Conservation (phyloP, 1,284 basidiomycete species). For the Wallemia ichthyophaga region DNA sequence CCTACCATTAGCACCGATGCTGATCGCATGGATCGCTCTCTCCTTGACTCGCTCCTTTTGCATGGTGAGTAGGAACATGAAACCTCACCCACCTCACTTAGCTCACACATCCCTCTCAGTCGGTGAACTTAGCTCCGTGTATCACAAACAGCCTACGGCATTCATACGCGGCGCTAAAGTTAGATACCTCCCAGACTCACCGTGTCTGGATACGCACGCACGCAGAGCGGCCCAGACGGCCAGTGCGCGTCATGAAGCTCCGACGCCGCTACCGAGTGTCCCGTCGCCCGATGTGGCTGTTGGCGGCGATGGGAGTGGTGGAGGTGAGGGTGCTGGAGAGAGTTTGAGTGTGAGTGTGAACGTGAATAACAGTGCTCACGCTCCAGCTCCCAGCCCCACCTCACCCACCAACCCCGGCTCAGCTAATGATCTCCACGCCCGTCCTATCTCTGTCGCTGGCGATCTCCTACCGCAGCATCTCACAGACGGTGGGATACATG, state of each 20-base stretch:
- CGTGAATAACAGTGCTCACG: no score
- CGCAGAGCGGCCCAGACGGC: constrained; percentile 1
- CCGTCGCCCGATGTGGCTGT: not conserved
- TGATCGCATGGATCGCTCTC: constrained; percentile 82
- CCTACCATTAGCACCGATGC: constrained; percentile 93
- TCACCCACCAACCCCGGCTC: constrained; percentile 12
- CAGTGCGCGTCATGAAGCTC: not conserved
- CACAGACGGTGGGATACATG: no score
- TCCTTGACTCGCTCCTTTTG: constrained; percentile 45
- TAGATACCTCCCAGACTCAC: constrained; percentile 5
- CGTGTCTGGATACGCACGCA: constrained; percentile 3
- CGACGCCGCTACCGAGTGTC: not conserved
- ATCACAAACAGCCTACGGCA: constrained; percentile 41
- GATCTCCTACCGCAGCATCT: constrained; percentile 2
- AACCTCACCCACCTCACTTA: no score
- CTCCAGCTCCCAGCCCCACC: constrained; percentile 12
- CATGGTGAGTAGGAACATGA: no score
- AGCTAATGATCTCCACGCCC: constrained; percentile 5
- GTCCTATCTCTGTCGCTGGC: constrained; percentile 9
- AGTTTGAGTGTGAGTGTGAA: no score
- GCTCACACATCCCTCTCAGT: no score
- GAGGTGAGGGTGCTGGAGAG: no score
- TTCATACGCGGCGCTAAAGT: constrained; percentile 4
- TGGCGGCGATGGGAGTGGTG: no score
- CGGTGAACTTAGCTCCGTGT: constrained; percentile 52